Percentiles rank a stretch among this genome's conserved stretches.
Conservation (phyloP, 23 red algal genomes). For the Chondrus crispus region DNA sequence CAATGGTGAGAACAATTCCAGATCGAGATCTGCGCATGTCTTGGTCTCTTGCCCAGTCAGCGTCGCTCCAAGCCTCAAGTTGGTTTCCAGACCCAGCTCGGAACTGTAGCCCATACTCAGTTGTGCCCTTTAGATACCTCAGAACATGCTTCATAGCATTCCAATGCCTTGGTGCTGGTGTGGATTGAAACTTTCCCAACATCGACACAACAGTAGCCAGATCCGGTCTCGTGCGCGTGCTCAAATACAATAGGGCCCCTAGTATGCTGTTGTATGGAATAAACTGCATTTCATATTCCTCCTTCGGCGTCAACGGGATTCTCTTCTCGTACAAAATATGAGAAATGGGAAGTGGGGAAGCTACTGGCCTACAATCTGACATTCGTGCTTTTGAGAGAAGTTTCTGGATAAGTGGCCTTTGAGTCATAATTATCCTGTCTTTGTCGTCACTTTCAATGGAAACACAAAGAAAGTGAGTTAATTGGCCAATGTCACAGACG, state of each 20-base stretch:
- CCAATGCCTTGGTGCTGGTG: background rate
- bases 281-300: background rate
- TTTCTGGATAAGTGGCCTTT: background rate
- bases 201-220: background rate
- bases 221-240: background rate
- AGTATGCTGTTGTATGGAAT: background rate
- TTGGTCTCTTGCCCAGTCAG: conserved; percentile 13
- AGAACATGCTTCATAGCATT: background rate
- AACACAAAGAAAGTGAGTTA: too few species aligned
- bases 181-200: background rate
- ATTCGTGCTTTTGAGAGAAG: background rate
- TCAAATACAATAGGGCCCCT: background rate
- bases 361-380: background rate
- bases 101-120: background rate
- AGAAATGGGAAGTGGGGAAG: background rate
- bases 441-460: too few species aligned
- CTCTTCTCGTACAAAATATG: background rate
- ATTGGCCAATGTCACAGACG: too few species aligned
- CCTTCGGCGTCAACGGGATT: background rate
- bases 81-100: background rate
- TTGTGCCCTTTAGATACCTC: conserved; percentile 5
- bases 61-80: background rate
- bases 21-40: background rate
- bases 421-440: background rate
- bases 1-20: background rate